Conservation (phyloP, 768 basidiomycete species). For the Tulasnella sp. region DNA sequence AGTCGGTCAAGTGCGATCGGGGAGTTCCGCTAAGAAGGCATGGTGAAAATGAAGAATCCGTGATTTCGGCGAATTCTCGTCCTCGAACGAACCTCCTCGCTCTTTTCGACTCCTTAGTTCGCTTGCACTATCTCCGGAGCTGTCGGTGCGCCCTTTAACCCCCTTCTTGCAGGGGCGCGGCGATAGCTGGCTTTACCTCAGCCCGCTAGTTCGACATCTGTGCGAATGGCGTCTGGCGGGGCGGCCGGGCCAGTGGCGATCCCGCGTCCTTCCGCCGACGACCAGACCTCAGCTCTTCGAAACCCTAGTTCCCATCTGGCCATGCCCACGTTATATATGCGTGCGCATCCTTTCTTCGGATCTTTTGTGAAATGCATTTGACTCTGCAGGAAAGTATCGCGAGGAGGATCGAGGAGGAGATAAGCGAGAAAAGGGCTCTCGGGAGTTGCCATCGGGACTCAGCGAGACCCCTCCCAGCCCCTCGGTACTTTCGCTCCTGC, state of each 20-base stretch:
- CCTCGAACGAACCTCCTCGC: not conserved
- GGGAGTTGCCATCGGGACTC: constrained; percentile 6
- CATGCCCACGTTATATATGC: constrained; percentile 6
- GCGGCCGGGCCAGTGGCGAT: constrained; percentile 1
- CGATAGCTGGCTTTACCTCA: constrained; percentile 8
- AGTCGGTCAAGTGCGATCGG: not conserved
- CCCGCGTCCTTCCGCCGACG: constrained; percentile 6
- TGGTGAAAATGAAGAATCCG: constrained; percentile 6
- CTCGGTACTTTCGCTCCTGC: constrained; percentile 1
- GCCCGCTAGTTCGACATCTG: constrained; percentile 1
- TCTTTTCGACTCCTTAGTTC: not conserved
- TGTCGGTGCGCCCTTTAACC: constrained; percentile 6
- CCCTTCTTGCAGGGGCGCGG: constrained; percentile 3
- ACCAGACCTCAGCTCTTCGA: not conserved
- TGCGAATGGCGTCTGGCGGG: constrained; percentile 7
- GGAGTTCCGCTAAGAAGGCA: not conserved
- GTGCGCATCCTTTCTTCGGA: constrained; percentile 10
- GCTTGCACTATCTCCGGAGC: not conserved
- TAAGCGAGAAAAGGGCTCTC: not conserved
- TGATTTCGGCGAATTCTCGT: constrained; percentile 5
- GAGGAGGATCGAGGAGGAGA: not conserved
- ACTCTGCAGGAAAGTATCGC: not conserved
- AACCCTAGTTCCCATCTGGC: not conserved
- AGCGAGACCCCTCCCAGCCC: not conserved
- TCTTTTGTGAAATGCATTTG: not conserved